Conservation (phyloP, 257 asterid genomes). For the Salvia rosmarinus region DNA sequence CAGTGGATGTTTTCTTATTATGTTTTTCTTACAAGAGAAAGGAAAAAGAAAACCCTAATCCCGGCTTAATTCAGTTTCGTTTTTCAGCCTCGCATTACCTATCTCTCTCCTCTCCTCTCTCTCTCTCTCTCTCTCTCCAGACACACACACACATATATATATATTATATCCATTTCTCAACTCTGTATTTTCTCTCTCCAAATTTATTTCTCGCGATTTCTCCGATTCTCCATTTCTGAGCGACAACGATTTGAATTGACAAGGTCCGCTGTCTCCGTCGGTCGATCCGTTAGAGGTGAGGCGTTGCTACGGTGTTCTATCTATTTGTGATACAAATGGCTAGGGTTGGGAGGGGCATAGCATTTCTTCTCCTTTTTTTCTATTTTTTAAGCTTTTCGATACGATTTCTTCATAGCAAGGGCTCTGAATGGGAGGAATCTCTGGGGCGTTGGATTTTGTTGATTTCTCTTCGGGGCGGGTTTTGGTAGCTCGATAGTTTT, state of each 20-base stretch:
- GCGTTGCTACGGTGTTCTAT: slow-evolving; percentile 28
- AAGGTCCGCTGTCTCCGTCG: slow-evolving; percentile 31
- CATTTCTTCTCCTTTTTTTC: slow-evolving; percentile 14
- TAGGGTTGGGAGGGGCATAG: slow-evolving; percentile 39
- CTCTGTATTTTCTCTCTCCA: slow-evolving; percentile 29
- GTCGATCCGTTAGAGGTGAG: slow-evolving; percentile 52
- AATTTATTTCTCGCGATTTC: slow-evolving; percentile 28
- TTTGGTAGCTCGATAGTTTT: background rate
- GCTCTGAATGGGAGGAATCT: slow-evolving; percentile 26
- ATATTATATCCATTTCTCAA: slow-evolving; percentile 19
- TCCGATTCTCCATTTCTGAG: slow-evolving; percentile 28
- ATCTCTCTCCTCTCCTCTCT: slow-evolving; percentile 34
- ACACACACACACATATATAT: background rate
- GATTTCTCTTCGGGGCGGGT: background rate
- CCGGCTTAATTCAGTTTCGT: slow-evolving; percentile 47
- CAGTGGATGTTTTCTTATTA: slow-evolving; percentile 8
- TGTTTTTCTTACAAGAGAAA: background rate
- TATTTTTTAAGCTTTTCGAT: background rate
- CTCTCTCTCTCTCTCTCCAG: slow-evolving; percentile 21
- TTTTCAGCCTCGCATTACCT: slow-evolving; percentile 52
- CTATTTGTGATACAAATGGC: slow-evolving; percentile 32
- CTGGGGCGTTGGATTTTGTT: slow-evolving; percentile 3
- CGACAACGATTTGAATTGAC: slow-evolving; percentile 37
- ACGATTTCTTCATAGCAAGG: slow-evolving; percentile 7
- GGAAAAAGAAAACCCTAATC: slow-evolving; percentile 45